These are phyloP conservation scores for Lactarius quietus DNA, from an alignment of 768 basidiomycete genomes.

Conservation along the genomic window DNA sequence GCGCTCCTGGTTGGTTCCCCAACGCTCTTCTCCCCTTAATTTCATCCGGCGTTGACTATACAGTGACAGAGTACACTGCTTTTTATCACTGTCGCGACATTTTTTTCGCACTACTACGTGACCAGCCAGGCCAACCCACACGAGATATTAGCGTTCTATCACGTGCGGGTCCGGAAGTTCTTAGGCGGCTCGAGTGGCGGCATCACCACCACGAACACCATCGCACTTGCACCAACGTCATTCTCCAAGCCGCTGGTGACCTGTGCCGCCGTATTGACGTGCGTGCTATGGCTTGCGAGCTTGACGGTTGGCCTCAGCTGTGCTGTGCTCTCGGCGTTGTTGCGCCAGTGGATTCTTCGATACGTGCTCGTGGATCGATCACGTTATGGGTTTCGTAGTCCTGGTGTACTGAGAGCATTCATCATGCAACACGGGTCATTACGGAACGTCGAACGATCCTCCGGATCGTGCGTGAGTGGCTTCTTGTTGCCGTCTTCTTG, in stretches of 20 bases:
- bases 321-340: background rate
- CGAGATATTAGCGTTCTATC: background rate
- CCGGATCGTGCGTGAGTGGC: background rate
- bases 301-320: conserved; percentile 8
- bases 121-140: background rate
- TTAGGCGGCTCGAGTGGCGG: background rate
- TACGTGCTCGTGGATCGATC: background rate
- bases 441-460: background rate
- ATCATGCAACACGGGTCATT: background rate
- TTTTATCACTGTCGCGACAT: background rate
- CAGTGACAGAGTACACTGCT: conserved; percentile 2
- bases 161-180: background rate
- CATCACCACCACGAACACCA: too few species aligned
- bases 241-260: background rate
- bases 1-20: conserved; percentile 4
- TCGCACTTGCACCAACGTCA: background rate
- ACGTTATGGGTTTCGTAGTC: background rate
- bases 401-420: background rate
- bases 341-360: background rate
- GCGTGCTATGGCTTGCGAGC: conserved; percentile 9
- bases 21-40: background rate
- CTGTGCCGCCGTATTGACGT: background rate
- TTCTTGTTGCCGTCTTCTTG: conserved; percentile 3
- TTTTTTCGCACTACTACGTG: background rate
- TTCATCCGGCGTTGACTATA: background rate